Evolutionary conservation across 208 protist species (phyloP).

Genomic region (Crithidia thermophila): DNA sequence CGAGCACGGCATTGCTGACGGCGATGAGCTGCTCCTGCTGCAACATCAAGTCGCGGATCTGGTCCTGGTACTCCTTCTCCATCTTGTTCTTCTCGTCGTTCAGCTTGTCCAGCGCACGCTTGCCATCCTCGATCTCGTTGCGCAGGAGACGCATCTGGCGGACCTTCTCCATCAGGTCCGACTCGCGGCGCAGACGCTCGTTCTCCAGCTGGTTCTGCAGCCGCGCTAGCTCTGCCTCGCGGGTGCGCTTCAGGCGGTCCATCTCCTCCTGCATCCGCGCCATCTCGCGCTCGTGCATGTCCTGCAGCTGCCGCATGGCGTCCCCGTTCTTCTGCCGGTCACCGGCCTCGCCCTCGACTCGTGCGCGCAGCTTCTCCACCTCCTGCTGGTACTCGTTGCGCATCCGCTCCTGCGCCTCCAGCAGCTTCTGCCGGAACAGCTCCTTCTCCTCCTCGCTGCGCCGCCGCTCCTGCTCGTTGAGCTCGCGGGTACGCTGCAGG

Average conservation of each 20-base stretch:
- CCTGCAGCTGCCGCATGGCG: constrained; percentile 46
- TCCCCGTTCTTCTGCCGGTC: constrained; percentile 48
- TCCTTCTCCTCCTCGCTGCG: constrained; percentile 53
- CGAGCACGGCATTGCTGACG: constrained; percentile 57
- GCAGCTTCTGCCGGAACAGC: constrained; percentile 28
- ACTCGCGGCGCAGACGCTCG: constrained; percentile 41
- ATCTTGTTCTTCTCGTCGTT: constrained; percentile 45
- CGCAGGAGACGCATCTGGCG: constrained; percentile 53
- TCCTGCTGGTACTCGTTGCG: constrained; percentile 50
- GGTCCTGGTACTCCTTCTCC: constrained; percentile 65
- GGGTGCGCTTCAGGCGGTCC: constrained; percentile 32
- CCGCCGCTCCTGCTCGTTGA: constrained; percentile 52
- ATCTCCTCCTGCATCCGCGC: constrained; percentile 46
- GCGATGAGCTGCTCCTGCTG: constrained; percentile 66
- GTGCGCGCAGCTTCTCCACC: constrained; percentile 41
- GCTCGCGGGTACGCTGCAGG: constrained; percentile 52
- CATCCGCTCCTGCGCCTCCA: constrained; percentile 35
- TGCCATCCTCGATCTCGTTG: constrained; percentile 48
- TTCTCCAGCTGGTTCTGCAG: constrained; percentile 53
- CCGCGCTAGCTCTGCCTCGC: constrained; percentile 42
- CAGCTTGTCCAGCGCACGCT: constrained; percentile 39
- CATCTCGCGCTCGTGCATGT: constrained; percentile 49
- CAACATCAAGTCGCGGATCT: constrained; percentile 56
- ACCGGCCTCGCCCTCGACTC: constrained; percentile 31
- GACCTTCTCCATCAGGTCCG: constrained; percentile 70